phyloP scores from a whole-genome alignment of 768 basidiomycete genomes.

The Leccinum uliginosum region DNA sequence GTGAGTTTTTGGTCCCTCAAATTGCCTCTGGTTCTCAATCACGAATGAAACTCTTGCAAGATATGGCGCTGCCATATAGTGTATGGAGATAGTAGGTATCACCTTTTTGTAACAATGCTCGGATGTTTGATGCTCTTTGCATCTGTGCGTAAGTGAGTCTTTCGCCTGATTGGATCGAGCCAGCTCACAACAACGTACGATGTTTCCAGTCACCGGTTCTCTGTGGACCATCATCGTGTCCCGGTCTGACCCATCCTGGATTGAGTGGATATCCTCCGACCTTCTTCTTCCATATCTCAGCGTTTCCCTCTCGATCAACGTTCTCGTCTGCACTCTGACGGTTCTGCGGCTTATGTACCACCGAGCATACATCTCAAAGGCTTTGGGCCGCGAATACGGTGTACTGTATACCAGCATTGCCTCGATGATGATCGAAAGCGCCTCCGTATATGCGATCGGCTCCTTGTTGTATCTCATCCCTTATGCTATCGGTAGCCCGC shows the following conservation, averaged over 20 bases:
- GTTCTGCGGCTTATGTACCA: conserved; percentile 31
- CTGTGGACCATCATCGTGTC: conserved; percentile 29
- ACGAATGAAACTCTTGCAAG: conserved; percentile 7
- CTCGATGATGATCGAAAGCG: conserved; percentile 32
- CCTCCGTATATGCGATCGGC: conserved; percentile 29
- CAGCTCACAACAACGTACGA: neutral
- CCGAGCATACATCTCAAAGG: conserved; percentile 20
- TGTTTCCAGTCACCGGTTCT: conserved; percentile 22
- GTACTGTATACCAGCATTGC: conserved; percentile 28
- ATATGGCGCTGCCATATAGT: conserved; percentile 32
- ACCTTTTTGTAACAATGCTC: conserved; percentile 11
- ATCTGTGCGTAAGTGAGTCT: conserved; percentile 18
- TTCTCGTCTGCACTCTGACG: conserved; percentile 29
- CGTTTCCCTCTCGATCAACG: conserved; percentile 32
- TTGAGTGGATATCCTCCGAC: conserved; percentile 29
- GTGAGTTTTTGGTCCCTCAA: conserved; percentile 10
- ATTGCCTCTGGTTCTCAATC: neutral
- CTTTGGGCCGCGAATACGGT: conserved; percentile 25
- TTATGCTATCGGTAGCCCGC: conserved; percentile 17
- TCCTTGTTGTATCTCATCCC: conserved; percentile 32
- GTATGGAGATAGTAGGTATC: conserved; percentile 25
- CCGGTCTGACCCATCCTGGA: conserved; percentile 12
- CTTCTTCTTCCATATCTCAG: conserved; percentile 31
- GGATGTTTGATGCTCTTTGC: conserved; percentile 22
- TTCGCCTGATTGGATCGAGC: neutral